Evolutionary conservation across 2,329 filamentous ascomycete genomes (phyloP).

Genomic region (Colletotrichum limetticola): DNA sequence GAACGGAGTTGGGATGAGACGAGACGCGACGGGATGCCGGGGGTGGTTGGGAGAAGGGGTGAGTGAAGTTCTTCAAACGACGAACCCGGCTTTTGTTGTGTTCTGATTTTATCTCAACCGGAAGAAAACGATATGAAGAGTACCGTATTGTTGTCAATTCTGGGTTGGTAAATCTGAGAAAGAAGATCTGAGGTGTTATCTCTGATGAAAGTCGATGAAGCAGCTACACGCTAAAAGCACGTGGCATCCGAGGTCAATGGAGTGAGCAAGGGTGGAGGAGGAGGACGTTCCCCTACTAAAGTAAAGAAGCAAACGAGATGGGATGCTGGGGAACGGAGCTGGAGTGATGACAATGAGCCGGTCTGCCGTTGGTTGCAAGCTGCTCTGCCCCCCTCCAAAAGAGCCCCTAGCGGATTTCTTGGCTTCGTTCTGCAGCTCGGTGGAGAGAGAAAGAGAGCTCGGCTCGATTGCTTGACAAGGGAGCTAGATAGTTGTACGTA

Average conservation of each 20-base stretch:
- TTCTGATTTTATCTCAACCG: too few species aligned
- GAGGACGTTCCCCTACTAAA: background rate
- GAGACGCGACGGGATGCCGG: slow-evolving; percentile 20
- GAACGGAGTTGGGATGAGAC: slow-evolving; percentile 28
- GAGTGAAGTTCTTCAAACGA: background rate
- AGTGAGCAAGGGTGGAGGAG: background rate
- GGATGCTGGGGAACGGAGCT: background rate
- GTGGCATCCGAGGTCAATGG: background rate
- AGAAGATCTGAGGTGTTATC: too few species aligned
- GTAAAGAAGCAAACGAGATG: background rate
- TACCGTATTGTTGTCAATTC: too few species aligned
- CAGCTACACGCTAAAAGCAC: background rate
- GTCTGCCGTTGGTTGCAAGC: slow-evolving; percentile 8
- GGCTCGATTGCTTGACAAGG: slow-evolving; percentile 9
- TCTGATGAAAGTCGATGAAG: too few species aligned
- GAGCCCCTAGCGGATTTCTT: background rate
- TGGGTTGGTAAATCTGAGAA: too few species aligned
- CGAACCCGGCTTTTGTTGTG: too few species aligned
- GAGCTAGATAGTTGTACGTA: background rate
- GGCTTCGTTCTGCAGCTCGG: slow-evolving; percentile 5
- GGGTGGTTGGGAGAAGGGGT: background rate
- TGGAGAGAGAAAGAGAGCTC: background rate
- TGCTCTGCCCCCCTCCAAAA: too few species aligned
- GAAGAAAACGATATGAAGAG: too few species aligned
- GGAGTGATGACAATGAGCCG: slow-evolving; percentile 6